A percentile compares a stretch with the other conserved stretches of the same genome.
Conservation (phyloP, 176 grass and related monocot genomes). For the Chrysopogon serrulatus region DNA sequence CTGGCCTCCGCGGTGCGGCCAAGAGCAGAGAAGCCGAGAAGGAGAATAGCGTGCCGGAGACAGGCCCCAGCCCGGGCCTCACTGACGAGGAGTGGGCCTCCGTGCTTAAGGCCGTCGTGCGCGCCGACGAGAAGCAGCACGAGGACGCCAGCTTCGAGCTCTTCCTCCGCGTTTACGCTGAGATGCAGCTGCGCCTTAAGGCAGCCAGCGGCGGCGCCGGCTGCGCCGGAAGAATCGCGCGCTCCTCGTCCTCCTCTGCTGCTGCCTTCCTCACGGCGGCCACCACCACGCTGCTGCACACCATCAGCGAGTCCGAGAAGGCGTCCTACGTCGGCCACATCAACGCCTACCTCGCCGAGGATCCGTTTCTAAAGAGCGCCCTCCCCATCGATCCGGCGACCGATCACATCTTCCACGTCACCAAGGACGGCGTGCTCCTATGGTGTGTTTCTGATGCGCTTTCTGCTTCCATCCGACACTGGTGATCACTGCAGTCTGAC, state of each 20-base stretch:
- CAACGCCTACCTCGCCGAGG: constrained; percentile 78
- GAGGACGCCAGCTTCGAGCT: constrained; percentile 67
- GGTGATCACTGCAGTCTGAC: not conserved
- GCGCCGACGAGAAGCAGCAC: constrained; percentile 39
- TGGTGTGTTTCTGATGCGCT: constrained; percentile 42
- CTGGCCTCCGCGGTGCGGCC: constrained; percentile 19
- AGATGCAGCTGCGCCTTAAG: constrained; percentile 67
- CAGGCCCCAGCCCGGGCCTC: not conserved
- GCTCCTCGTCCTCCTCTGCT: constrained; percentile 48
- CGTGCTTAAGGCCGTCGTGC: constrained; percentile 42
- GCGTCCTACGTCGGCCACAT: constrained; percentile 93
- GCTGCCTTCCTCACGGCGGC: constrained; percentile 72
- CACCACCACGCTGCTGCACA: constrained; percentile 95
- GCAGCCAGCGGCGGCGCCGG: not conserved
- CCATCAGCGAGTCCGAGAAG: constrained; percentile 95
- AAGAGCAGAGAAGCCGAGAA: constrained; percentile 31
- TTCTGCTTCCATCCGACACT: not conserved
- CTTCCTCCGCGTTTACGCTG: constrained; percentile 71
- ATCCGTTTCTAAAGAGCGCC: constrained; percentile 60
- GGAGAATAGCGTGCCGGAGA: constrained; percentile 31
- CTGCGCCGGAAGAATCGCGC: constrained; percentile 15
- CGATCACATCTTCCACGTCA: constrained; percentile 78
- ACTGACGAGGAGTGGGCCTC: constrained; percentile 53
- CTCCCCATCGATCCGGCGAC: constrained; percentile 80
- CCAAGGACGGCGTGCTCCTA: constrained; percentile 89